Evolutionary conservation across 306 rosid genomes (phyloP).

Genomic region (Rosa lucieae): DNA sequence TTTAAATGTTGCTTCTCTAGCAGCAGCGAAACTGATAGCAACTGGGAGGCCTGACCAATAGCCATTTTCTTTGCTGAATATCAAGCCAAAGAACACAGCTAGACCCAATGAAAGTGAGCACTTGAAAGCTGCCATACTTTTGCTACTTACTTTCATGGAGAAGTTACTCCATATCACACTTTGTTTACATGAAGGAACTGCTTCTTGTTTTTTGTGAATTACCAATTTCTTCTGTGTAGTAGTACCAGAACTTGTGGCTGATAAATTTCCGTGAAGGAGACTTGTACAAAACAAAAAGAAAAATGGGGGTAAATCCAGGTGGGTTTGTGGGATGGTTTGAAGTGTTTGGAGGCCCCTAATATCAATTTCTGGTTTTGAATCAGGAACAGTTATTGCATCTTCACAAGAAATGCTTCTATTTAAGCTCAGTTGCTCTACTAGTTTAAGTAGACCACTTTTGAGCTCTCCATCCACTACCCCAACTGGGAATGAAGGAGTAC

Average conservation of each 20-base stretch:
- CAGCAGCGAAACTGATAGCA: constrained; percentile 49
- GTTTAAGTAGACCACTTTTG: constrained; percentile 35
- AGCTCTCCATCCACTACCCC: constrained; percentile 28
- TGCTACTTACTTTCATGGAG: constrained; percentile 15
- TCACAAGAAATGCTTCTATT: constrained; percentile 28
- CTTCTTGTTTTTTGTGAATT: neutral
- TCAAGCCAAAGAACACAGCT: constrained; percentile 53
- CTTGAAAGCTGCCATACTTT: constrained; percentile 42
- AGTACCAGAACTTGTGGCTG: neutral
- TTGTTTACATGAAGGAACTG: neutral
- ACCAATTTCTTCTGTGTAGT: neutral
- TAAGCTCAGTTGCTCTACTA: constrained; percentile 39
- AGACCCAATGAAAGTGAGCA: constrained; percentile 56
- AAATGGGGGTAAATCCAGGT: constrained; percentile 41
- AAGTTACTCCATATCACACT: constrained; percentile 19
- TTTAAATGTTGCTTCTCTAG: constrained; percentile 59
- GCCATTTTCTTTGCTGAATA: constrained; percentile 56
- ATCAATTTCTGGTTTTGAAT: constrained; percentile 29
- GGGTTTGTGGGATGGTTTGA: constrained; percentile 40
- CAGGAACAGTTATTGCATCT: constrained; percentile 48
- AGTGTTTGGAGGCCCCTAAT: constrained; percentile 45
- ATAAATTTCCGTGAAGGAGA: constrained; percentile 35
- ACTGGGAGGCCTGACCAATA: constrained; percentile 66
- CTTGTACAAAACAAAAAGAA: constrained; percentile 67
- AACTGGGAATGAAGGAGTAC: constrained; percentile 43